phyloP scores from a whole-genome alignment of 306 rosid genomes.

The Quercus variabilis region DNA sequence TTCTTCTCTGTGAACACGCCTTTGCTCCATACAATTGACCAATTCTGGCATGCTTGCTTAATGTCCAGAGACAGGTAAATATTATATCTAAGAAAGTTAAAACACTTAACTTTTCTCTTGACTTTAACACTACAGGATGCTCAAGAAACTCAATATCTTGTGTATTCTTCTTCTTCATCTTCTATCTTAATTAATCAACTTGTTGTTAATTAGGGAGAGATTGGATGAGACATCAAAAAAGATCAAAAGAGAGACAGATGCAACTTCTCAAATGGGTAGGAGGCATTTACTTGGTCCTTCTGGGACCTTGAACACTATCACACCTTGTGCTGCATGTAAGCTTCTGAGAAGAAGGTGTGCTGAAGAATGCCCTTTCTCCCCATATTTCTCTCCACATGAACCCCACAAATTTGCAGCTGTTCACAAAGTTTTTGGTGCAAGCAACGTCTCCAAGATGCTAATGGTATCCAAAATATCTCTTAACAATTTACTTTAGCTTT shows the following conservation, averaged over 20 bases:
- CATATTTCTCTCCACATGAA: constrained; percentile 89
- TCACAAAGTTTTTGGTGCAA: constrained; percentile 91
- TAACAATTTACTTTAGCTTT: neutral
- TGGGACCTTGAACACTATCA: constrained; percentile 69
- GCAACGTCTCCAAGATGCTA: constrained; percentile 94
- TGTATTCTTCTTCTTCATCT: neutral
- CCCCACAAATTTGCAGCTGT: constrained; percentile 89
- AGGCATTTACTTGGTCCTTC: constrained; percentile 42
- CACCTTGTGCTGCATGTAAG: constrained; percentile 98
- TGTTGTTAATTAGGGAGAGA: constrained; percentile 46
- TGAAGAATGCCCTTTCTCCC: constrained; percentile 90
- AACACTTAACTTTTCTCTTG: neutral
- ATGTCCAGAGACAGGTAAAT: constrained; percentile 54
- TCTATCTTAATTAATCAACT: neutral
- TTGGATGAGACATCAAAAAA: constrained; percentile 53
- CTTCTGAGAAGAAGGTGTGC: constrained; percentile 91
- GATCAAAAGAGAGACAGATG: constrained; percentile 40
- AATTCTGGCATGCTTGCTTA: constrained; percentile 45
- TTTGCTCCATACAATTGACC: constrained; percentile 20
- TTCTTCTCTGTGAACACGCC: constrained; percentile 8
- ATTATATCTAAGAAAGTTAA: neutral
- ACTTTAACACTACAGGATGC: no score
- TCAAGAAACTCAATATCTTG: neutral
- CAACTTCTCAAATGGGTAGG: constrained; percentile 52
- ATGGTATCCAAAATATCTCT: constrained; percentile 32